Evolutionary conservation across 352 stramenopile genomes (phyloP).

Genomic region (Phytophthora pisi): DNA sequence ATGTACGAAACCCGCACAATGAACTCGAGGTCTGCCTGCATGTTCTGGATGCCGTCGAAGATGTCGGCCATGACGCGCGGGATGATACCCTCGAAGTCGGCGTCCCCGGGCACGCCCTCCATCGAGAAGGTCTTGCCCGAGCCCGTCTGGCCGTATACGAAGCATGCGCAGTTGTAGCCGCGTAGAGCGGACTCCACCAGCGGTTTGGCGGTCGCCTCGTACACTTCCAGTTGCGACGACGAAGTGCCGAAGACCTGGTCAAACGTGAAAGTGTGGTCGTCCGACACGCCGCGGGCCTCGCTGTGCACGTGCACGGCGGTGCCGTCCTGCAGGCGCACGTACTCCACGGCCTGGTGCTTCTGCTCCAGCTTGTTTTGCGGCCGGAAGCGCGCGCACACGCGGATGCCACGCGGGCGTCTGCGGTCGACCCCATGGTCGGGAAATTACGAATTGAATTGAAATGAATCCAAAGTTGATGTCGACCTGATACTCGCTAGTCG

Average conservation of each 20-base stretch:
- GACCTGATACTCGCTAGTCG: conserved; percentile 15
- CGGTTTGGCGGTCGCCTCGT: conserved; percentile 65
- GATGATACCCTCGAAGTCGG: conserved; percentile 75
- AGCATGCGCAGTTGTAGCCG: conserved; percentile 93
- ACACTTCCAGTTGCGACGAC: conserved; percentile 68
- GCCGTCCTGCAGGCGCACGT: conserved; percentile 55
- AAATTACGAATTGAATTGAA: conserved; percentile 1
- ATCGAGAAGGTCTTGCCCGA: conserved; percentile 95
- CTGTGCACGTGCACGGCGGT: conserved; percentile 48
- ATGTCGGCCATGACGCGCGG: conserved; percentile 76
- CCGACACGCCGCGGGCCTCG: conserved; percentile 28
- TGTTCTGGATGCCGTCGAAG: conserved; percentile 71
- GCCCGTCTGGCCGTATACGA: conserved; percentile 93
- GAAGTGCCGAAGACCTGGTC: conserved; percentile 68
- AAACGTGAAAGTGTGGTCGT: conserved; percentile 74
- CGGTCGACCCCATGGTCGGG: conserved; percentile 18
- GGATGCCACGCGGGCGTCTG: conserved; percentile 49
- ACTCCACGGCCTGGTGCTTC: conserved; percentile 69
- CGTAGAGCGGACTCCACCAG: conserved; percentile 62
- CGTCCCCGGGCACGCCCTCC: conserved; percentile 68
- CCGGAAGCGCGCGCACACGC: conserved; percentile 75
- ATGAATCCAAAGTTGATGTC: conserved; percentile 1
- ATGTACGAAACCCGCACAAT: conserved; percentile 97
- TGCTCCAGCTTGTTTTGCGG: conserved; percentile 81
- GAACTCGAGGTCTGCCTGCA: conserved; percentile 89